Percentiles rank a stretch among this genome's conserved stretches.
phyloP scores from a whole-genome alignment of 2,329 filamentous ascomycete species.

The Microcyclospora pomicola region DNA sequence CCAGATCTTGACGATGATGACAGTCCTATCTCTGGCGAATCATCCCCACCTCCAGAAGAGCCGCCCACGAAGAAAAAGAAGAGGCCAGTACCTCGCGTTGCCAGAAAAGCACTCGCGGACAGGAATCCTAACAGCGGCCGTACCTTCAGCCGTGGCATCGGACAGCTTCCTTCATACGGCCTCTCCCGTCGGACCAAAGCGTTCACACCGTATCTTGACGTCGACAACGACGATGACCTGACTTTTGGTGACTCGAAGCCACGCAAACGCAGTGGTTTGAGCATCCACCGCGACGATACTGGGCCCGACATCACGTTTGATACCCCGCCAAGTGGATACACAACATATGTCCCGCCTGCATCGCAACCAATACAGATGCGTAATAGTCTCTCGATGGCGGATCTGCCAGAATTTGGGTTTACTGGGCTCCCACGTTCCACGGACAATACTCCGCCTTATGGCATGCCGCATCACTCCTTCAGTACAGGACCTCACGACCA shows the following conservation, averaged over 20 bases:
- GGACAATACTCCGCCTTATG: too few relatives aligned
- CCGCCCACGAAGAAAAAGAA: constrained; percentile 11
- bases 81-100: constrained; percentile 8
- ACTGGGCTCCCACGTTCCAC: too few relatives aligned
- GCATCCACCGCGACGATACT: constrained; percentile 29
- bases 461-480: too few relatives aligned
- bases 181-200: constrained; percentile 2
- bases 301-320: constrained; percentile 23
- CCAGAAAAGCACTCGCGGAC: constrained; percentile 13
- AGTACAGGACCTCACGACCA: too few relatives aligned
- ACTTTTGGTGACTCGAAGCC: constrained; percentile 18
- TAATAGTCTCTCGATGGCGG: too few relatives aligned
- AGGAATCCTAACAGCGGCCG: constrained; percentile 17
- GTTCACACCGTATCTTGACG: constrained; percentile 17
- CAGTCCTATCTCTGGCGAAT: constrained; percentile 20
- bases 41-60: constrained; percentile 16
- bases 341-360: too few relatives aligned
- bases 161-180: constrained; percentile 3
- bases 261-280: constrained; percentile 23
- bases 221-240: constrained; percentile 18
- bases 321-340: too few relatives aligned
- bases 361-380: too few relatives aligned
- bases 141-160: constrained; percentile 7
- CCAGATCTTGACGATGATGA: constrained; percentile 26
- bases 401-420: too few relatives aligned